These are phyloP conservation scores for Kalanchoe fedtschenkoi DNA, from an alignment of 164 flowering plant genomes.

Conservation along the genomic window DNA sequence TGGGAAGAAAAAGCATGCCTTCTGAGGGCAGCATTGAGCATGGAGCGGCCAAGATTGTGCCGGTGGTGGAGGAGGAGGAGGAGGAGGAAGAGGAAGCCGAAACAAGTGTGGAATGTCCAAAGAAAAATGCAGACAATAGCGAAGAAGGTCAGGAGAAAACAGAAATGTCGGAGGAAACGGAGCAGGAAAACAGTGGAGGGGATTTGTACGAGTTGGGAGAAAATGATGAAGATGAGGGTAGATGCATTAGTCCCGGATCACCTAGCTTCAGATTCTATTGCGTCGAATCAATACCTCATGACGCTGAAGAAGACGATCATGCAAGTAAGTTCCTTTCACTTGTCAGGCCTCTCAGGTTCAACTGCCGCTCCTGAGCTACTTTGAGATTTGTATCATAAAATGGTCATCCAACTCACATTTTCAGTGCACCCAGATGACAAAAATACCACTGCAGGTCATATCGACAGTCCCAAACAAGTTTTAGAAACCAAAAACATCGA, in stretches of 20 bases:
- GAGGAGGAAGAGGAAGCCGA: background rate
- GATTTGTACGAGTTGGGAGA: constrained; percentile 1
- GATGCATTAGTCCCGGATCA: constrained; percentile 14
- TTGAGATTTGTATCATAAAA: too few relatives aligned
- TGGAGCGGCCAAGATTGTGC: too few relatives aligned
- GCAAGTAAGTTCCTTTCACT: constrained; percentile 1
- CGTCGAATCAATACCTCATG: background rate
- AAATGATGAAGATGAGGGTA: background rate
- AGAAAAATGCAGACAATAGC: too few relatives aligned
- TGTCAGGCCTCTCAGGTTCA: background rate
- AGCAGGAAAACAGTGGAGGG: constrained; percentile 5
- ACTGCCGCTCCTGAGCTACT: too few relatives aligned
- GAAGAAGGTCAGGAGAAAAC: background rate
- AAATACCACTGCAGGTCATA: background rate
- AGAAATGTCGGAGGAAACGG: constrained; percentile 4
- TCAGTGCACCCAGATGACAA: background rate
- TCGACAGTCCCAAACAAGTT: background rate
- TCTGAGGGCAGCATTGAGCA: background rate
- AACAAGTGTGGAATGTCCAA: constrained; percentile 2
- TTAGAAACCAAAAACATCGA: background rate
- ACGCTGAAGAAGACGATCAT: constrained; percentile 7
- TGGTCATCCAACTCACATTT: background rate
- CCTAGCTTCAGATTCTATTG: constrained; percentile 24
- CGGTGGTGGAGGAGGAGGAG: background rate
- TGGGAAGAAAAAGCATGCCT: background rate